Evolutionary conservation across 73 alveolate genomes (phyloP), one percentile per base, ranked within the genome.

Genomic region (Durusdinium trenchii): DNA sequence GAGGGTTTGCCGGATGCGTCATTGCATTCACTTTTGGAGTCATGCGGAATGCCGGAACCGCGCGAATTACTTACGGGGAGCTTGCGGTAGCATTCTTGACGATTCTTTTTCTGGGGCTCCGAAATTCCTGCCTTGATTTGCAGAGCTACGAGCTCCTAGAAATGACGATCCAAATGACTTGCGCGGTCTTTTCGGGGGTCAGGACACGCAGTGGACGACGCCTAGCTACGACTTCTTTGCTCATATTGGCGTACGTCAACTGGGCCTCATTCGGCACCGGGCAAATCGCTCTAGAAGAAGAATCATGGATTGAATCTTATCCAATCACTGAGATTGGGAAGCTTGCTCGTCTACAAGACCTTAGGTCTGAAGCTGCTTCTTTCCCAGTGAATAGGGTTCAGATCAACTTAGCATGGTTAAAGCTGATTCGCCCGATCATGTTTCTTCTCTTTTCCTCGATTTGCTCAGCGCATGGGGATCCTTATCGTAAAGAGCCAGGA

Each of bases 101-200:
- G 64, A 10, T 78, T 40, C 43, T 78, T 3, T 6, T 78, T 3
- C 89, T 45, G 36, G 62, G 64, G 14, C 6, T 38, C 36, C 48
- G 89, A 26, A 78, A 47, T 40, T n/a, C 89, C 10, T 78, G 89
- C 89, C 38, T 78, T 36, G 89, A 78, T 62, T 2, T 78, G 23
- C 89, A 78, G 62, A 42, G 62, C 42, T 78, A 78, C 32, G 89
- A 78, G 89, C n/a, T 78, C 23, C 6, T 45, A 14, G 89, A 78
- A 62, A 78, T 62, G 61, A 47, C 32, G 89, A 3, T 43, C 23
- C 89, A 78, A 38, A 18, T 43, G 36, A 38, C 12, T 30, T 38
- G 64, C 64, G 62, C 89, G 42, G 9, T 78, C 43, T 78, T 78
- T 40, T 6, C 43, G 4, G 62, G 89, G 9, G 89, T 78, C 45